Base-by-base conservation (phyloP, 768 basidiomycete genomes). In the Lactarius evosmus region DNA sequence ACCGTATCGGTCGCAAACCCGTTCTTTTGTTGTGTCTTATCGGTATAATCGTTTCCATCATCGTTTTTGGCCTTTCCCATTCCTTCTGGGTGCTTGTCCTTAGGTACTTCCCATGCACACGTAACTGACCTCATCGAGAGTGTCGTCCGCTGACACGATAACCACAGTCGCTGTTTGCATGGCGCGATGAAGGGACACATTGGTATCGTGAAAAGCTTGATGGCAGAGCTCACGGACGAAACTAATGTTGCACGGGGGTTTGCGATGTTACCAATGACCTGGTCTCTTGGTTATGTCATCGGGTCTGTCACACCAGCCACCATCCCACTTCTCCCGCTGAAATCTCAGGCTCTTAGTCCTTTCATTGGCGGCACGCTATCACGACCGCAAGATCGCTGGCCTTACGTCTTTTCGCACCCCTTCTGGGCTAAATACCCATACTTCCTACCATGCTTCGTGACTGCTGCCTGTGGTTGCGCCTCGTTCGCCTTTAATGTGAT, bases 391-490 rank as follows among this genome's bases (percentile, higher is more conserved):
- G 70, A 70, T 41, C 60, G 53, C 7, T 66, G 68, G 49, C 64
- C 64, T 12, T 14, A n/a, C 16, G 29, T 68, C 36, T 71, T 71
- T 44, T 60, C 58, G 7, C 40, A 40, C 32, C 4, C 16, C 1
- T 71, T 71, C 54, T 71, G 70, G 70, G 49, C 53, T 25, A 53
- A 63, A 22, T 63, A 69, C 57, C 70, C 70, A 2, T 71, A 71
- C 58, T 68, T 70, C 46, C 61, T 71, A 33, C 70, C 70, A 34
- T 71, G 70, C 46, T 12, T 58, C 22, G 56, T 38, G 6, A 9
- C 6, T 27, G 56, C 56, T 29, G 22, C 25, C 7, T 58, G 14
- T 33, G 8, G 9, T 3, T 38, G n/a, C 4, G 22, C 30, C n/a
- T 29, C 56, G 5, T 40, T 46, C 16, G 30, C 25, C 3, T 6